phyloP scores from a whole-genome alignment of 106 monocot genomes.

The Ottelia alismoides region DNA sequence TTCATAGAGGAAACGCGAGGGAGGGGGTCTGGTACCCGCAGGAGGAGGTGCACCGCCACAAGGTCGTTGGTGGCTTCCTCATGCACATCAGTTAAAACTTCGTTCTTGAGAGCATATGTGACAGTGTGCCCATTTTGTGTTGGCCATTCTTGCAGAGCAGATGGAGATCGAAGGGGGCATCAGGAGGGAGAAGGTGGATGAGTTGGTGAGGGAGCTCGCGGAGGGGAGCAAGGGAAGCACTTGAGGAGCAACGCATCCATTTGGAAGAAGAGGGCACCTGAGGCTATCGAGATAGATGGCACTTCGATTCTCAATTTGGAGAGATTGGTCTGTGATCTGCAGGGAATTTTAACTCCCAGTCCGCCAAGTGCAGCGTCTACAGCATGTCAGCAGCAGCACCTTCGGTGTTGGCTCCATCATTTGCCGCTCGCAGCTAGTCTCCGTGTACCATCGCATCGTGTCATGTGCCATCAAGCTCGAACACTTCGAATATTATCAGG shows the following conservation, averaged over 20 bases:
- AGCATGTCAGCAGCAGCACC: too few relatives aligned
- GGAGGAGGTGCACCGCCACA: constrained; percentile 34
- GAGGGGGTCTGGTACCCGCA: constrained; percentile 46
- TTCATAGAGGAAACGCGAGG: constrained; percentile 22
- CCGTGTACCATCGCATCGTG: too few relatives aligned
- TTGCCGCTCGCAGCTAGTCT: too few relatives aligned
- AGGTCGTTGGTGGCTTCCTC: constrained; percentile 40
- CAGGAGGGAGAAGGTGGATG: constrained; percentile 29
- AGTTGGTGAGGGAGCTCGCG: constrained; percentile 38
- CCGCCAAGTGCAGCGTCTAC: too few relatives aligned
- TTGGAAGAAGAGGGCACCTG: constrained; percentile 32
- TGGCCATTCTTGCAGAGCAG: constrained; percentile 71
- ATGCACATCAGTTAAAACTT: constrained; percentile 81
- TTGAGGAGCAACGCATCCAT: constrained; percentile 23
- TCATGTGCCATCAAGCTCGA: too few relatives aligned
- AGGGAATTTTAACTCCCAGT: too few relatives aligned
- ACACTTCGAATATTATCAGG: too few relatives aligned
- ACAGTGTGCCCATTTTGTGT: constrained; percentile 50
- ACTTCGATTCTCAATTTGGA: constrained; percentile 28
- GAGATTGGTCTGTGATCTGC: constrained; percentile 13
- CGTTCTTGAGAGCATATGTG: constrained; percentile 38
- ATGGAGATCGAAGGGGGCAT: constrained; percentile 50
- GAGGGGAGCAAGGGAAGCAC: constrained; percentile 27
- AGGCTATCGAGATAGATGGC: constrained; percentile 12
- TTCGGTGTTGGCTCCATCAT: too few relatives aligned